These are phyloP conservation scores for Styphnolobium japonicum DNA, from an alignment of 306 rosid species.

Conservation along the genomic window DNA sequence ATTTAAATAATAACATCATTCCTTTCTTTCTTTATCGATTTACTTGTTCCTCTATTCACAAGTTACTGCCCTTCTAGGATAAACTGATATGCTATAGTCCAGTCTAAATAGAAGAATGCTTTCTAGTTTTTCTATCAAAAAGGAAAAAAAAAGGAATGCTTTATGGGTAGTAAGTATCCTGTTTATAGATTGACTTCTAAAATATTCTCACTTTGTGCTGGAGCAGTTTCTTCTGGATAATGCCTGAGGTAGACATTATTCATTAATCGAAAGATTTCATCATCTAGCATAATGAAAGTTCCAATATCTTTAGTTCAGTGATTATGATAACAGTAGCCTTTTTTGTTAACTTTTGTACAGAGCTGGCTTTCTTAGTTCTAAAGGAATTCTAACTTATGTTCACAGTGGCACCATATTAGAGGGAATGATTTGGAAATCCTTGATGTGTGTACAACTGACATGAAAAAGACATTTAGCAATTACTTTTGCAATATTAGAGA, in stretches of 20 bases:
- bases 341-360: not conserved
- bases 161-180: not conserved
- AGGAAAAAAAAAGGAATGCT: not conserved
- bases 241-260: not conserved
- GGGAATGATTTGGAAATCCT: not conserved
- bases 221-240: not conserved
- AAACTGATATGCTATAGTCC: not conserved
- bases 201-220: not conserved
- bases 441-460: not conserved
- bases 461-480: not conserved
- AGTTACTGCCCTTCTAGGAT: conserved; percentile 11
- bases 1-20: not conserved
- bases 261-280: not conserved
- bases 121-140: too few species aligned
- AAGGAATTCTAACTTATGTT: not conserved
- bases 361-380: not conserved
- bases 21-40: not conserved
- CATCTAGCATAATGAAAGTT: not conserved
- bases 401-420: not conserved
- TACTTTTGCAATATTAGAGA: conserved; percentile 28
- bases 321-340: not conserved
- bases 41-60: not conserved
- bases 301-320: not conserved
- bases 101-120: not conserved
- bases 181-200: not conserved